Conservation (phyloP, 352 stramenopile genomes). For the Globisporangium heterothallicum region DNA sequence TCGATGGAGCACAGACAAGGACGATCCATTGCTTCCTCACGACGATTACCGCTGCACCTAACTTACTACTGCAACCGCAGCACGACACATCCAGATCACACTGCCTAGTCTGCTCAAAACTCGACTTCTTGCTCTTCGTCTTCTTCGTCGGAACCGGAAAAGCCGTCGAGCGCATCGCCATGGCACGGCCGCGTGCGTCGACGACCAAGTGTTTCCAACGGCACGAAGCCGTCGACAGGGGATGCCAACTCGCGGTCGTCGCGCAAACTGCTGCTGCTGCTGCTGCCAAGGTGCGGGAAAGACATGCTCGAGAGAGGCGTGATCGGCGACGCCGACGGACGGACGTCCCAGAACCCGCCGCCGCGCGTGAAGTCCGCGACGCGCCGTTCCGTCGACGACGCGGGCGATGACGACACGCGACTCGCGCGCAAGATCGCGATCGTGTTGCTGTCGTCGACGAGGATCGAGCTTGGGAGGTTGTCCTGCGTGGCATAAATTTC, state of each 20-base stretch:
- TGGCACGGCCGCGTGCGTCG: conserved; percentile 13
- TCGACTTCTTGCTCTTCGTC: conserved; percentile 15
- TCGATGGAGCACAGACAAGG: too few relatives aligned
- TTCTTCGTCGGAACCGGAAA: background rate
- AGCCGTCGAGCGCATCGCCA: conserved; percentile 7
- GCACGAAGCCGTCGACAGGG: conserved; percentile 34
- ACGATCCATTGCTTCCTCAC: too few relatives aligned
- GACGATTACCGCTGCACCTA: too few relatives aligned
- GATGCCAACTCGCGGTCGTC: conserved; percentile 6
- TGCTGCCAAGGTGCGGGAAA: conserved; percentile 13
- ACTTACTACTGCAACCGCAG: background rate
- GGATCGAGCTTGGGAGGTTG: conserved; percentile 24
- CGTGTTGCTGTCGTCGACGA: conserved; percentile 33
- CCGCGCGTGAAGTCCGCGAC: conserved; percentile 45
- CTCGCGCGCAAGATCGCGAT: conserved; percentile 48
- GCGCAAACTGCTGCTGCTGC: conserved; percentile 9
- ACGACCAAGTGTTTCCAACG: conserved; percentile 25
- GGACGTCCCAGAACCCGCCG: conserved; percentile 41
- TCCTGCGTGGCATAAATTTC: conserved; percentile 42
- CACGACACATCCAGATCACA: conserved; percentile 1
- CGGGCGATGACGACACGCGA: conserved; percentile 24
- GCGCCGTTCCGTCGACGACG: conserved; percentile 20
- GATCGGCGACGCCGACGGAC: conserved; percentile 40
- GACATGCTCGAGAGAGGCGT: conserved; percentile 38
- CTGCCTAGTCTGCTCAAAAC: background rate